Base-by-base conservation (phyloP, 345 rosid species). In the Anastatica hierochuntica region DNA sequence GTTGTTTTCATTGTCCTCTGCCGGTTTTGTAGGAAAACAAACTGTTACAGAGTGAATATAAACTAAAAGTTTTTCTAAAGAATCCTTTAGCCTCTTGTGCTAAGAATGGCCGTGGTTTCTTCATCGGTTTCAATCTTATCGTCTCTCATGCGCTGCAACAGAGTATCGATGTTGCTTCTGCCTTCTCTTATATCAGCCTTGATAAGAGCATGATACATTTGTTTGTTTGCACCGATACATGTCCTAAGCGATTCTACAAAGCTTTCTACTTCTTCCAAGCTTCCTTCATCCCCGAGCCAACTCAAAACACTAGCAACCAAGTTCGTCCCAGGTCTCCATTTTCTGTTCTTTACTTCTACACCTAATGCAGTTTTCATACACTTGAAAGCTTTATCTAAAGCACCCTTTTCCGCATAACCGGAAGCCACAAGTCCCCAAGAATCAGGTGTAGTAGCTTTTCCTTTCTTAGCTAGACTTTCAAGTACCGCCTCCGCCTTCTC, bases 401-500 rank as follows among this genome's bases (percentile, higher is more conserved):
- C 50, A 43, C 82, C 72, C 1, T 54, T 67, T 54, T 75, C 72
- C 1, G 64, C 56, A 64, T 79, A 84, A 45, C 76, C 80, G 24
- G 69, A 35, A 53, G 98, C 88, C 57, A 87, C 69, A 5, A 45
- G 42, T 5, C 72, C 85, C 98, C 95, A 90, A 52, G 76, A 73
- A 50, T 82, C 79, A 3, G 79, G 77, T 41, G 59, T 60, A 3
- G 82, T 78, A 7, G 20, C 62, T 59, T 53, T 74, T 50, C 89
- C 89, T 68, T 65, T 77, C 63, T 48, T 71, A 10, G 35, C 60
- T 62, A 82, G 47, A 52, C 65, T 53, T 53, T 79, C 74, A 34
- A 87, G 87, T 58, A 84, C 18, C 3, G 63, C 66, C 63, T 84
- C 82, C 19, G 90, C 95, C 48, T 79, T 77, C 64, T 71, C 83